Percentiles rank a stretch among this genome's conserved stretches.
Conservation (phyloP, 441 rosid genomes). For the Populus trichocarpa region DNA sequence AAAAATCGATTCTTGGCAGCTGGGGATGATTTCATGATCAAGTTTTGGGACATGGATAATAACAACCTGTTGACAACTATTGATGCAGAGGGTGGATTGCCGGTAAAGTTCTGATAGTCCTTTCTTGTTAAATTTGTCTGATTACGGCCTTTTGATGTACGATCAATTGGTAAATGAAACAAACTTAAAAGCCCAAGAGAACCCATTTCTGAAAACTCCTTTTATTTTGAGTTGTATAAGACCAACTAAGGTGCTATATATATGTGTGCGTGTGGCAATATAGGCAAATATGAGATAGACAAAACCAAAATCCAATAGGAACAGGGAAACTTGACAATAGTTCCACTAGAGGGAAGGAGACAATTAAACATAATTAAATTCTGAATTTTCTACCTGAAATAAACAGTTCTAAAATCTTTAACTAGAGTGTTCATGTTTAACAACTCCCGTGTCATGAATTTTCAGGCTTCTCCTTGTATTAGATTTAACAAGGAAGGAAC, state of each 20-base stretch:
- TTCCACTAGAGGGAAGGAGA: background rate
- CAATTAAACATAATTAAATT: background rate
- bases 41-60: conserved; percentile 77
- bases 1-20: conserved; percentile 72
- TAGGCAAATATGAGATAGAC: background rate
- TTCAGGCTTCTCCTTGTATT: conserved; percentile 78
- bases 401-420: background rate
- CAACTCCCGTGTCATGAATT: conserved; percentile 9
- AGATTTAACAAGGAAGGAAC: conserved; percentile 79
- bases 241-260: background rate
- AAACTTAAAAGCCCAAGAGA: background rate
- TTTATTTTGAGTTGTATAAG: background rate
- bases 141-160: background rate
- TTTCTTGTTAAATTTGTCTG: conserved; percentile 4
- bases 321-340: background rate
- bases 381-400: background rate
- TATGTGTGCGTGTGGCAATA: background rate
- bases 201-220: background rate
- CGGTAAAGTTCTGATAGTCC: conserved; percentile 34
- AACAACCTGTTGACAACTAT: conserved; percentile 43
- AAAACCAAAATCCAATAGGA: background rate
- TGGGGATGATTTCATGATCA: conserved; percentile 66
- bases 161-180: background rate
- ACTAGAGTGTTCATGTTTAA: background rate
- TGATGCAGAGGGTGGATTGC: conserved; percentile 70